Evolutionary conservation across 441 rosid species (phyloP), one percentile per base, ranked within the genome.

Genomic region (Euphorbia schlechtendalii): DNA sequence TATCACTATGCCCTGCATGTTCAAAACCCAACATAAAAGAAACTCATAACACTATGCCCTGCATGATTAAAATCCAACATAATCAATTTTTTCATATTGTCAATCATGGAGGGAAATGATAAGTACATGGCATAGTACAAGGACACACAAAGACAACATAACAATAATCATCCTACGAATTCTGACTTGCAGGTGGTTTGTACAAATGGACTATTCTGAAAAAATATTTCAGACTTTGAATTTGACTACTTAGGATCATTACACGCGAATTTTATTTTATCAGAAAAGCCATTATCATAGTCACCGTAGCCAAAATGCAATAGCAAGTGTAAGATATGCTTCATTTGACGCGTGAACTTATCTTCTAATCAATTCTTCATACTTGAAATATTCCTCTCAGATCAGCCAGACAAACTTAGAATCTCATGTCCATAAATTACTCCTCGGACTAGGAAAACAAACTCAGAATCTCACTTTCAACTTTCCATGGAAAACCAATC

Each of bases 361-460:
- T 54, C 25, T 54, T 54, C 30, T 54, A 8, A 54, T 25, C 32
- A 54, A 54, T 54, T 48, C 32, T 54, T 54, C 57, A 54, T 53
- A 11, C 30, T 54, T 54, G 30, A 12, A 25, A 9, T 54, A 54
- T n/a, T 12, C n/a, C 6, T 12, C 30, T 53, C 2, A 22, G 17
- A 22, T 54, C 5, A 54, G 30, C n/a, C 8, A 25, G 25, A 22
- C 17, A 24, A 54, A 54, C 34, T 54, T 15, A 25, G 25, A 48
- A 53, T 21, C 30, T 53, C 30, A 53, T 28, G 24, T 53, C 12
- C 30, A 22, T 54, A 13, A 25, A 25, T 54, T 54, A 54, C 32
- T 11, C 2, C 17, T 25, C 32, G 1, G 32, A 22, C 24, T 24
- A 25, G 30, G 17, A 13, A 25, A 10, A 22, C 7, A 12, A 54